Base-by-base conservation (phyloP, 2,329 filamentous ascomycete genomes). In the Fusarium pseudonygamai region DNA sequence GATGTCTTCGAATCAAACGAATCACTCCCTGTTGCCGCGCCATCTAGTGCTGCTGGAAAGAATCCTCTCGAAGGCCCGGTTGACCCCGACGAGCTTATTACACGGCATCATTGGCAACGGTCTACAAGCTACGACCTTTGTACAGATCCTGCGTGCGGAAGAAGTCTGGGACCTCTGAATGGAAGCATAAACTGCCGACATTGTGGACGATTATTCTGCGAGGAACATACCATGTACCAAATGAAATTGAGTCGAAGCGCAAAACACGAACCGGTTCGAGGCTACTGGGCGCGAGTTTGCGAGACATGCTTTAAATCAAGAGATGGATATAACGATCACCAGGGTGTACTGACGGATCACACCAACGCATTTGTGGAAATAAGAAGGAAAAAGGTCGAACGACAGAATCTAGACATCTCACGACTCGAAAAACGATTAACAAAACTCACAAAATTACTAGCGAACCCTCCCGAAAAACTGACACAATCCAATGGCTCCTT, bases 281-380 rank as follows among this genome's bases (percentile, higher is more conserved):
- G 96, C 13, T 89, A 94, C 75, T 99, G 96, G 96, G 97, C 94
- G 77, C 86, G 96, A 58, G 96, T 98, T 5, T 99, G 96, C 80
- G 96, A 99, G 84, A 98, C 96, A n/a, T 99, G 96, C 83, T 99
- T 96, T 84, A 98, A 98, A 84, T 97, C 95, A 58, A 90, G 96
- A 77, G 94, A 95, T 32, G 96, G 96, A 7, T 99, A 99, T 83
- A 97, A 97, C 79, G 95, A 99, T 78, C 93, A 96, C 76, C 89
- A 88, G 62, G 93, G 95, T 2, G 81, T 92, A 5, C 85, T 91
- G 64, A 86, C 91, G 67, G 92, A 97, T 77, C 93, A 95, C 76
- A 95, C 90, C 7, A 84, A 85, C n/a, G 84, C 85, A 7, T 98
- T 99, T 76, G 83, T 87, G 18, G 87, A 87, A 7, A 87, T 93